Conservation (phyloP, 1,284 basidiomycete genomes). For the Filobasidium uniguttulatum region DNA sequence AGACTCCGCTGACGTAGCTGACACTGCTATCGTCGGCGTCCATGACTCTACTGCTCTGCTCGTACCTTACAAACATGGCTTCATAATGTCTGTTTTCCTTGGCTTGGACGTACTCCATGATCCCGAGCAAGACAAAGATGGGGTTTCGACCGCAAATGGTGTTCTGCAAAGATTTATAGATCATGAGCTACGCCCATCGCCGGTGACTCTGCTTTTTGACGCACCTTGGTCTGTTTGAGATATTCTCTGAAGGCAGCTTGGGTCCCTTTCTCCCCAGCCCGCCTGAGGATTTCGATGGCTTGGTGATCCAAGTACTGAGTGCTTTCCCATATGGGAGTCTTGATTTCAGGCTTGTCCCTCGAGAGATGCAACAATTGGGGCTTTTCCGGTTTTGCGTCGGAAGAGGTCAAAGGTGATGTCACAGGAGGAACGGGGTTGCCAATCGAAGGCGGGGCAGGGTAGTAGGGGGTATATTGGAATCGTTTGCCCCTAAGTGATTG, state of each 20-base stretch:
- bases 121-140: constrained; percentile 77
- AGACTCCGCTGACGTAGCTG: constrained; percentile 77
- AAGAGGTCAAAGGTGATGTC: constrained; percentile 38
- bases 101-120: constrained; percentile 51
- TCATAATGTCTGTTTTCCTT: constrained; percentile 28
- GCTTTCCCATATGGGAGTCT: constrained; percentile 55
- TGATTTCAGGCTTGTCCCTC: constrained; percentile 59
- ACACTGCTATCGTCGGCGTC: constrained; percentile 70
- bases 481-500: constrained; percentile 60
- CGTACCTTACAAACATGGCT: constrained; percentile 69
- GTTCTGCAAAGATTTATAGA: constrained; percentile 45
- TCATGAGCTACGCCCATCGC: too few species aligned
- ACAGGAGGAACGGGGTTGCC: constrained; percentile 41
- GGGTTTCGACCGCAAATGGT: constrained; percentile 96
- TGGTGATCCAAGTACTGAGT: constrained; percentile 40
- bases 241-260: constrained; percentile 57
- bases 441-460: constrained; percentile 47
- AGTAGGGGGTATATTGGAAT: constrained; percentile 85
- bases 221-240: constrained; percentile 50
- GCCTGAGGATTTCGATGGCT: constrained; percentile 25
- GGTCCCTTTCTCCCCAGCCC: constrained; percentile 39
- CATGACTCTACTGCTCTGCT: constrained; percentile 70
- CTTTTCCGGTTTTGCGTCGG: constrained; percentile 23
- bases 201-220: too few species aligned
- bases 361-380: constrained; percentile 34